These are phyloP conservation scores for Hansenula anomala DNA, from an alignment of 1,139 yeast genomes.

Conservation along the genomic window DNA sequence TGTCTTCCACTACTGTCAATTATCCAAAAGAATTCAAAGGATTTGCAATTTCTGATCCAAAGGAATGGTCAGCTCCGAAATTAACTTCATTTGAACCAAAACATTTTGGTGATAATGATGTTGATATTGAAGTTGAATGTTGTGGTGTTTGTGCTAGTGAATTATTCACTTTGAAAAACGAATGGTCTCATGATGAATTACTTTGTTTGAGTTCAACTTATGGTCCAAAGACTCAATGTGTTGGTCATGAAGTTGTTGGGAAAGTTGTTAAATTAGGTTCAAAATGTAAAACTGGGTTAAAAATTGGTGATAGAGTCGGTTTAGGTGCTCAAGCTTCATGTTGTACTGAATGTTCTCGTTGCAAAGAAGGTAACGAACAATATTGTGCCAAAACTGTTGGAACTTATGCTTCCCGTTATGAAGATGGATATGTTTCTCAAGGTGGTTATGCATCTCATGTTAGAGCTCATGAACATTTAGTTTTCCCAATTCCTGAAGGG, in stretches of 20 bases:
- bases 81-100: slow-evolving; percentile 30
- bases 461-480: slow-evolving; percentile 42
- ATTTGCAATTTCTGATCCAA: slow-evolving; percentile 35
- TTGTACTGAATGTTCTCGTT: slow-evolving; percentile 42
- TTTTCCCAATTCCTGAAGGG: slow-evolving; percentile 43
- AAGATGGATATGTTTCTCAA: slow-evolving; percentile 41
- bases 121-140: slow-evolving; percentile 34
- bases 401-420: slow-evolving; percentile 38
- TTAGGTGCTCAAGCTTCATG: slow-evolving; percentile 45
- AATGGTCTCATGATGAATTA: slow-evolving; percentile 32
- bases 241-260: slow-evolving; percentile 49
- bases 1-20: slow-evolving; percentile 25
- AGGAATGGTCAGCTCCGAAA: slow-evolving; percentile 40
- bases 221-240: slow-evolving; percentile 32
- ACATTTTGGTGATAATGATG: slow-evolving; percentile 26
- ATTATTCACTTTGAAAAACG: slow-evolving; percentile 36
- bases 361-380: slow-evolving; percentile 38
- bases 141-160: slow-evolving; percentile 61
- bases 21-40: slow-evolving; percentile 43
- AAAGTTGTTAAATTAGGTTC: slow-evolving; percentile 38
- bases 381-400: slow-evolving; percentile 39
- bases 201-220: slow-evolving; percentile 19
- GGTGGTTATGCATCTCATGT: slow-evolving; percentile 54
- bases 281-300: slow-evolving; percentile 28
- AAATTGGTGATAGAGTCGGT: slow-evolving; percentile 45